A percentile compares a stretch with the other conserved stretches of the same genome.
Conservation (phyloP, 2,329 filamentous ascomycete species). For the Venturia pyrina region DNA sequence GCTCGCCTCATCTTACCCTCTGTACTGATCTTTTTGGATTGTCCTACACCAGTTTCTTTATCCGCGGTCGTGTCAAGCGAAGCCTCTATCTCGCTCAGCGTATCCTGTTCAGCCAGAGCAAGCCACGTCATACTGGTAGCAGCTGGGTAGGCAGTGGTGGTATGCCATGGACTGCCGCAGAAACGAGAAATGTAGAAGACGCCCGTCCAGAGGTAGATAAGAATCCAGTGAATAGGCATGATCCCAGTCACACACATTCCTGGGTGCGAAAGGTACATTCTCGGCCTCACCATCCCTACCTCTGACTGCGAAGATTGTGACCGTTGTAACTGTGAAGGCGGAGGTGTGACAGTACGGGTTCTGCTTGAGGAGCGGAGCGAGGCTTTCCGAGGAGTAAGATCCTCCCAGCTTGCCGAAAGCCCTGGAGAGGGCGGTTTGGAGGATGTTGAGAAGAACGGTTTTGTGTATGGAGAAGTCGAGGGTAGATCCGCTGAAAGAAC, state of each 20-base stretch:
- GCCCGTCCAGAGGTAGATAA: conserved; percentile 59
- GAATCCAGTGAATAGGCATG: conserved; percentile 59
- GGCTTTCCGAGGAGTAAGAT: conserved; percentile 8
- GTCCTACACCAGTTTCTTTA: not conserved
- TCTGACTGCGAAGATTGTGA: not conserved
- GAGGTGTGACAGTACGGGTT: not conserved
- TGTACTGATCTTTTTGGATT: not conserved
- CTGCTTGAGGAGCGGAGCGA: conserved; percentile 10
- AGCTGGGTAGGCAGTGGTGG: conserved; percentile 63
- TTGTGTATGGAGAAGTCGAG: conserved; percentile 47
- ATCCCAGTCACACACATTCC: conserved; percentile 78
- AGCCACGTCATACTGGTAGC: conserved; percentile 71
- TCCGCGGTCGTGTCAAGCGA: not conserved
- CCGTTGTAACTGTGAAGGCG: not conserved
- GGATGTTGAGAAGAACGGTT: conserved; percentile 41
- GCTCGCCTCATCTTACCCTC: conserved; percentile 29
- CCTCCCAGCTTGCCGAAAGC: not conserved
- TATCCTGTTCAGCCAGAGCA: conserved; percentile 55
- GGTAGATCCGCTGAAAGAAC: conserved; percentile 63
- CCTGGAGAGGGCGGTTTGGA: conserved; percentile 1
- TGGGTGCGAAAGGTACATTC: conserved; percentile 72
- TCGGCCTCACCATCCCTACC: conserved; percentile 34
- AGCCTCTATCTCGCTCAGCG: conserved; percentile 47
- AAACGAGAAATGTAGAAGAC: conserved; percentile 63
- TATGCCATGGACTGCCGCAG: conserved; percentile 84